phyloP scores from a whole-genome alignment of 2,329 filamentous ascomycete species.

The Penicillium sp. region DNA sequence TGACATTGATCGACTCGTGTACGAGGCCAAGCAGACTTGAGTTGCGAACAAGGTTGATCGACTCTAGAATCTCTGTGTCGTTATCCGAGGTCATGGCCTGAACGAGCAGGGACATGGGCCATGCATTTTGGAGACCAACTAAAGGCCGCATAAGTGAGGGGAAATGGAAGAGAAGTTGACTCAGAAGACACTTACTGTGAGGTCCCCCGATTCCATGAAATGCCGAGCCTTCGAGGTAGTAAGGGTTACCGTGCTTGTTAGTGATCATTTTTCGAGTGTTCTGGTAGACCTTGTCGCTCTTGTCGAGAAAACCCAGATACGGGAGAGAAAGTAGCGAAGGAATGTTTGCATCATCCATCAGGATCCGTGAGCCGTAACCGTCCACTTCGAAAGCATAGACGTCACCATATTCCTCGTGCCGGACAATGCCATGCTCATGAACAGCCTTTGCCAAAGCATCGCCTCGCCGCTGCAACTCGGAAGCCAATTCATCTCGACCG shows the following conservation, averaged over 20 bases:
- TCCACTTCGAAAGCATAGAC: conserved; percentile 63
- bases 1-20: conserved; percentile 88
- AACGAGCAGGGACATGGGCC: conserved; percentile 92
- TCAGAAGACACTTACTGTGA: conserved; percentile 46
- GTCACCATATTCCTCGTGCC: conserved; percentile 47
- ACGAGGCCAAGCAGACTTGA: conserved; percentile 73
- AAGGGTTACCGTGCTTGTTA: conserved; percentile 72
- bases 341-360: conserved; percentile 64
- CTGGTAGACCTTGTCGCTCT: conserved; percentile 65
- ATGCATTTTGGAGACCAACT: conserved; percentile 82
- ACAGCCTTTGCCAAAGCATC: conserved; percentile 67
- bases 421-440: conserved; percentile 70
- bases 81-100: conserved; percentile 84
- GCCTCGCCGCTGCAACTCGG: conserved; percentile 51
- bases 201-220: conserved; percentile 87
- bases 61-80: conserved; percentile 70
- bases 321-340: conserved; percentile 58
- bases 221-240: conserved; percentile 68
- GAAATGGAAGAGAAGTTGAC: neutral
- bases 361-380: conserved; percentile 55
- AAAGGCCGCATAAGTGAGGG: conserved; percentile 8
- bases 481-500: conserved; percentile 49
- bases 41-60: conserved; percentile 66
- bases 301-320: conserved; percentile 52
- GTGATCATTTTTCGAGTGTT: conserved; percentile 85